Base-by-base conservation (phyloP, 257 asterid genomes). In the Linderniella brevidens region DNA sequence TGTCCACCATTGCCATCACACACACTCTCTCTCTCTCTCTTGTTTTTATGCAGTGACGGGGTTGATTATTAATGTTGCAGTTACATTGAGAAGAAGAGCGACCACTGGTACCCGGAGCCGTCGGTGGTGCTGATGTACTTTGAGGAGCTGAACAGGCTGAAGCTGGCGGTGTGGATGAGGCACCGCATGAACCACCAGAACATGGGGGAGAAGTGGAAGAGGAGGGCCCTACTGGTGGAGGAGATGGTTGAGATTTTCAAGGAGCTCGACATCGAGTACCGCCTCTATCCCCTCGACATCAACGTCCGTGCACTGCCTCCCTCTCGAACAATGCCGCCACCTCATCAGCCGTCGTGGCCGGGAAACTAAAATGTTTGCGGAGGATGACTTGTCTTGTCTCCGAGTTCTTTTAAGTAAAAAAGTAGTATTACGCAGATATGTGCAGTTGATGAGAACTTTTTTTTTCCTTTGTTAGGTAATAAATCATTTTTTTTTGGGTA, bases 121-220 rank as follows among this genome's bases (percentile, higher is more conserved):
- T 1, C 68, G 0, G 67, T 88, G 1, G 74, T 80, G 49, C 20
- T 73, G 43, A 80, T 80, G 93, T 61, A 76, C 59, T 38, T 88
- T 0, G 82, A 70, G 12, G 71, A 70, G 11, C 35, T 84, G 19
- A 50, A 49, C 44, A 57, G 45, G 51, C 18, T 88, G 61, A 76
- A 64, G 53, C 17, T 88, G 54, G 70, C 92, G 0, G 80, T 88
- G 0, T 88, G 98, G 98, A 0, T 75, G 51, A 71, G 98, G 40
- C 98, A 88, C 58, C 66, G 74, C 14, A 78, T 88, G 80, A 88
- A 88, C 58, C 78, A 74, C 57, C 98, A 88, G 50, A 82, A 88
- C 55, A 72, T 76, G 78, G 80, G 76, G 10, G 83, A 77, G 54
- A 84, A 45, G 59, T 88, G 74, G 71, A 58, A 49, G 38, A 72